A percentile compares a stretch with the other conserved stretches of the same genome.
phyloP scores from a whole-genome alignment of 352 stramenopile genomes.

The Discostella stelligera region DNA sequence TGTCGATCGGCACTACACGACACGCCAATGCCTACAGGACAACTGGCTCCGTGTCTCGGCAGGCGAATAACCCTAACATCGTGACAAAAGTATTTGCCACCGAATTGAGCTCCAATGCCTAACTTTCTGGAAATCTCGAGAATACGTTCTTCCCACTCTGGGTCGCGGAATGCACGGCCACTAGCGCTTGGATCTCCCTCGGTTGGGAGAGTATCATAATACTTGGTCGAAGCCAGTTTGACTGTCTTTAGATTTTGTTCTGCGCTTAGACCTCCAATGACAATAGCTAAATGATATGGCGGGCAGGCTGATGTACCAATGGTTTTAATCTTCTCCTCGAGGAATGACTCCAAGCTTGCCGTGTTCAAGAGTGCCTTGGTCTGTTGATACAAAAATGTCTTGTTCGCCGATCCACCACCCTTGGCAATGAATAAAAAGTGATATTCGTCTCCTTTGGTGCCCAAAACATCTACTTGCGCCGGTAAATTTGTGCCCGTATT shows the following conservation, averaged over 20 bases:
- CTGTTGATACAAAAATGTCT: constrained; percentile 90
- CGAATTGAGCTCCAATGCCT: constrained; percentile 88
- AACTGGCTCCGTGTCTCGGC: constrained; percentile 87
- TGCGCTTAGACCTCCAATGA: constrained; percentile 86
- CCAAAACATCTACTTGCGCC: constrained; percentile 87
- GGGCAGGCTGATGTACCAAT: constrained; percentile 88
- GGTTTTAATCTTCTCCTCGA: constrained; percentile 88
- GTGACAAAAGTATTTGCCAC: constrained; percentile 91
- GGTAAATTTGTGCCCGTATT: constrained; percentile 89
- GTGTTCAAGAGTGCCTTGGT: constrained; percentile 89
- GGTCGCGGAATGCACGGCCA: constrained; percentile 86
- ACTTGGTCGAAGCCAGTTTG: constrained; percentile 88
- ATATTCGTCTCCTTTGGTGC: constrained; percentile 84
- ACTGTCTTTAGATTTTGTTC: constrained; percentile 90
- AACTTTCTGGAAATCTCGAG: constrained; percentile 87
- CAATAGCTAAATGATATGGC: constrained; percentile 88
- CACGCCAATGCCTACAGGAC: constrained; percentile 88
- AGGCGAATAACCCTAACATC: constrained; percentile 88
- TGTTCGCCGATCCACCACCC: constrained; percentile 88
- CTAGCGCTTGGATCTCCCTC: constrained; percentile 67
- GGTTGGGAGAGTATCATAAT: constrained; percentile 87
- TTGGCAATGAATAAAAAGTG: constrained; percentile 91
- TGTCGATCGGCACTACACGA: constrained; percentile 89
- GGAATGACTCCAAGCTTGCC: constrained; percentile 81
- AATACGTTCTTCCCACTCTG: constrained; percentile 86